A percentile compares a stretch with the other conserved stretches of the same genome.
These are phyloP conservation scores for Neoboletus subvelutipes DNA, from an alignment of 768 basidiomycete genomes.

Conservation along the genomic window DNA sequence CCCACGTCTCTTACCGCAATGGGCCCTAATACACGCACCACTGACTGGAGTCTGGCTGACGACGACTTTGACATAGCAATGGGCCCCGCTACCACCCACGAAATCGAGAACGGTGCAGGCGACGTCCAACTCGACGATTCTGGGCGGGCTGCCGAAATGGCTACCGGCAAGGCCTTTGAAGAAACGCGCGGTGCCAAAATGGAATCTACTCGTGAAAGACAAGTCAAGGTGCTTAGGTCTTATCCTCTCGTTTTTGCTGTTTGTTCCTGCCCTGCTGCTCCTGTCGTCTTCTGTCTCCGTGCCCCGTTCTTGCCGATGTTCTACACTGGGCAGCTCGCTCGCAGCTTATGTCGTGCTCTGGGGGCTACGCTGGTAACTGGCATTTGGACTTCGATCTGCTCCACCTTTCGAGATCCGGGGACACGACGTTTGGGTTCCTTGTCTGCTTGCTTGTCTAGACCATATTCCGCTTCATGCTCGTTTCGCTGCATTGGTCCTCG, in stretches of 20 bases:
- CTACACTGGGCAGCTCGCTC: slow-evolving; percentile 15
- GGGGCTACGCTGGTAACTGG: slow-evolving; percentile 22
- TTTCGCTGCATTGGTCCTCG: slow-evolving; percentile 39
- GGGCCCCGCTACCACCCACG: slow-evolving; percentile 46
- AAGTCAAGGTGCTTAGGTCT: slow-evolving; percentile 87
- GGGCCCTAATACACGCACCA: slow-evolving; percentile 23
- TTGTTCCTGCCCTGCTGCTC: slow-evolving; percentile 23
- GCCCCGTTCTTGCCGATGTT: slow-evolving; percentile 19
- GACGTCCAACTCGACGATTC: slow-evolving; percentile 35
- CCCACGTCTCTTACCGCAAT: slow-evolving; percentile 15
- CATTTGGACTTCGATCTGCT: slow-evolving; percentile 23
- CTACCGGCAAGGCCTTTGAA: slow-evolving; percentile 32
- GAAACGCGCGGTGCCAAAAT: slow-evolving; percentile 45
- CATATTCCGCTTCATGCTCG: slow-evolving; percentile 21
- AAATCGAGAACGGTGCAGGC: slow-evolving; percentile 46
- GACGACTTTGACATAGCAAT: slow-evolving; percentile 47
- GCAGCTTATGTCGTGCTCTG: slow-evolving; percentile 19
- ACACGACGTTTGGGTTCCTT: slow-evolving; percentile 36
- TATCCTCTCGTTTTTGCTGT: slow-evolving; percentile 39
- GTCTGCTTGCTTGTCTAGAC: slow-evolving; percentile 38
- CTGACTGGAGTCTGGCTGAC: slow-evolving; percentile 48
- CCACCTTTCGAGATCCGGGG: slow-evolving; percentile 28
- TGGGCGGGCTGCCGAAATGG: slow-evolving; percentile 19
- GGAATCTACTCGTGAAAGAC: slow-evolving; percentile 64
- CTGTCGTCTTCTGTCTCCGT: slow-evolving; percentile 20